Base-by-base conservation (phyloP, 495 filamentous ascomycete genomes). In the Tuber umbilicatum region DNA sequence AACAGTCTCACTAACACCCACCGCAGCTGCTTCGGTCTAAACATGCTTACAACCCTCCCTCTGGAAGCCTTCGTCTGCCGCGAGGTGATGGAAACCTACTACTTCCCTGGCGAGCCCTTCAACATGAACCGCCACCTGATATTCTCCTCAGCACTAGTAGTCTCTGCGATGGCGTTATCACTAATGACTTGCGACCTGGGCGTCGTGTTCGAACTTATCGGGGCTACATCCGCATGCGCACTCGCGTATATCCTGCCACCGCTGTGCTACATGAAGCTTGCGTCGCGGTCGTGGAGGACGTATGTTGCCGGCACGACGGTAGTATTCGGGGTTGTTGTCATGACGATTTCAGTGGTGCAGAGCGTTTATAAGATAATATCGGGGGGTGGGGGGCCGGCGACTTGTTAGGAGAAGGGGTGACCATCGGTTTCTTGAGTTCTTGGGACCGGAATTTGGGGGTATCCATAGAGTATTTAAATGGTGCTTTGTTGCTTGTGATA, bases 41-140 rank as follows among this genome's bases (percentile, higher is more conserved):
- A 99, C 85, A 99, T 99, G 95, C 89, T 99, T 76, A 98, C 95
- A 9, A 99, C 95, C 2, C 85, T 99, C 68, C 95, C 95, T 4
- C 89, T 99, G 50, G 95, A 99, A 85, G 92, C 93, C 12, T 99
- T 99, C 83, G 95, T 99, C 68, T 98, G 96, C 83, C 89, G 95
- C 73, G 94, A 97, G 83, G 95, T 98, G 64, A 97, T 98, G 91
- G 88, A 91, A 45, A 94, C 92, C 69, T 99, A 97, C 85, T 99
- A 90, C 84, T 97, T 93, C 84, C 92, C 90, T 1, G 84, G 84
- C 76, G 90, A 94, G 76, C 91, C 91, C 0, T 94, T 92, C 83
- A 91, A 92, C 81, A 89, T 92, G 79, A 90, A 90, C 74, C 89
- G 94, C 70, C 95, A 99, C 81, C 81, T 98, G 70, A 88, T 95